Evolutionary conservation across 306 rosid genomes (phyloP), one percentile per base, ranked within the genome.

Genomic region (Cucurbita pepo): DNA sequence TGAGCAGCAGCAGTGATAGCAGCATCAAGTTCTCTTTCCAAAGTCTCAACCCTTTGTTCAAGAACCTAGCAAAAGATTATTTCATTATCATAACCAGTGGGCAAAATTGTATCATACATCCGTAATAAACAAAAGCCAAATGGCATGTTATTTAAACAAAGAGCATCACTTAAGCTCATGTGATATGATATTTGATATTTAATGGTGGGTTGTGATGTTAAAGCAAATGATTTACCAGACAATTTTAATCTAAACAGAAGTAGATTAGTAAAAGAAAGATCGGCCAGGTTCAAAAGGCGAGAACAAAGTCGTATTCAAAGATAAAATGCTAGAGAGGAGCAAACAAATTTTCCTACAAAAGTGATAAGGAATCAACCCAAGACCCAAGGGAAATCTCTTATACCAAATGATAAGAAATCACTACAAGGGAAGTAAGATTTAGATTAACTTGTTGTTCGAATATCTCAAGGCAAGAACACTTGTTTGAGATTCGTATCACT

Each of bases 1-100:
- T 83, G 88, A 11, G 97, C 94, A 13, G 98, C 92, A 69, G 97
- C 91, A 19, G 87, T 78, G 64, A 94, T 86, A 77, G 98, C 98
- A 72, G 97, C 92, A 82, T 90, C 97, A 21, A 94, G 92, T 67
- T 90, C 98, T 77, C 95, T 82, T 77, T 94, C 98, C 79, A 94
- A 79, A 22, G 95, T 86, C 77, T 85, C 85, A 51, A 94, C 96
- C 61, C 97, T 87, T 77, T 89, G 97, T 2, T 94, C 86, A 80
- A 89, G 86, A 79, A 87, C 91, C 95, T 89, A 77, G 8, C 44
- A 41, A 64, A 41, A 55, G 47, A 59, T 11, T 51, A 18, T 40
- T n/a, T 14, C 56, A 25, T 7, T 45, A 5, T 69, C 55, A 66
- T 45, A 13, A 66, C 40, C 55, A 41, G 70, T 6, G 10, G 73